Conservation (phyloP, 2,329 filamentous ascomycete genomes). For the Colletotrichum musae region DNA sequence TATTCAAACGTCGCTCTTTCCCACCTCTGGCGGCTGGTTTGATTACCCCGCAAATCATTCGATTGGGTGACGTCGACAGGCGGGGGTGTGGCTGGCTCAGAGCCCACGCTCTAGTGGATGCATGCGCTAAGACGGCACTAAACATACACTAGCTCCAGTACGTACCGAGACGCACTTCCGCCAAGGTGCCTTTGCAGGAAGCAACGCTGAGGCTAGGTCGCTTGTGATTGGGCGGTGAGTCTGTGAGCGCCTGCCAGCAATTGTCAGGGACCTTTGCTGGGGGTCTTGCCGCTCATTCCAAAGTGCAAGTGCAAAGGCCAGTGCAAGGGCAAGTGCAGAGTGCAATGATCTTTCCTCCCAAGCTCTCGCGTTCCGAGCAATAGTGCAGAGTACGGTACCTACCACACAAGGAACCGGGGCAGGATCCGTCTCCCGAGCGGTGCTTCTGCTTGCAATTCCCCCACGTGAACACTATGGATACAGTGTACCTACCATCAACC, state of each 20-base stretch:
- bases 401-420: not conserved
- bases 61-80: slow-evolving; percentile 41
- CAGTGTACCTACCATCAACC: not conserved
- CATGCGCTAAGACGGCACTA: slow-evolving; percentile 11
- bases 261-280: slow-evolving; percentile 14
- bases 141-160: not conserved
- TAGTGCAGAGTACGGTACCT: not conserved
- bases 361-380: slow-evolving; percentile 1
- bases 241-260: slow-evolving; percentile 9
- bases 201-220: slow-evolving; percentile 3
- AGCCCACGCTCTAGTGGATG: slow-evolving; percentile 2
- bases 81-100: slow-evolving; percentile 31
- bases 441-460: slow-evolving; percentile 2
- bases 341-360: slow-evolving; percentile 9
- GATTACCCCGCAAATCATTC: slow-evolving; percentile 41
- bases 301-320: not conserved
- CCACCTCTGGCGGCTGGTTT: slow-evolving; percentile 21
- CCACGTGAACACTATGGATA: slow-evolving; percentile 9
- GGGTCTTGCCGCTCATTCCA: slow-evolving; percentile 16
- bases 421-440: not conserved
- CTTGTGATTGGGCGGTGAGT: slow-evolving; percentile 25
- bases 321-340: slow-evolving; percentile 3
- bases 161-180: slow-evolving; percentile 17
- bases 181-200: slow-evolving; percentile 30
- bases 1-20: slow-evolving; percentile 30